Conservation (phyloP, 805 yeast genomes). For the Komagataella pastoris region DNA sequence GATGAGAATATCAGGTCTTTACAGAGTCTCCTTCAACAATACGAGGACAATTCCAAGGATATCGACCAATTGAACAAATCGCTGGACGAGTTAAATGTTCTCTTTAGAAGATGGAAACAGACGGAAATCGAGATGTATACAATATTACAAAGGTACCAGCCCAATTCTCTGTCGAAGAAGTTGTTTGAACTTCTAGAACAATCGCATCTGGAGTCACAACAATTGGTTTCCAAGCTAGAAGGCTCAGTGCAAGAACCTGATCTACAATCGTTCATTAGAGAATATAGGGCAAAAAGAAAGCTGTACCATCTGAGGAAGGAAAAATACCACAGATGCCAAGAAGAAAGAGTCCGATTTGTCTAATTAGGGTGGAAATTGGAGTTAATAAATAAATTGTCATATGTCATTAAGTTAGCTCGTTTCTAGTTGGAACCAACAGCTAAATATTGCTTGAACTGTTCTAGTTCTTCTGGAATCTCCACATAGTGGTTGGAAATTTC, state of each 20-base stretch:
- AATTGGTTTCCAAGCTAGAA: background rate
- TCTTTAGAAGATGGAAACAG: background rate
- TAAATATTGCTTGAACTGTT: constrained; percentile 11
- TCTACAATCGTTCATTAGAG: constrained; percentile 19
- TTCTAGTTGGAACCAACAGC: background rate
- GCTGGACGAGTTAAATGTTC: background rate
- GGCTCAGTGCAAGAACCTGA: background rate
- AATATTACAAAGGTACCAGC: constrained; percentile 1
- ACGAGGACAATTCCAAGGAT: background rate
- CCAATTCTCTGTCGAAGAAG: background rate
- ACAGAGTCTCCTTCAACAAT: background rate
- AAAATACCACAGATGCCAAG: constrained; percentile 31
- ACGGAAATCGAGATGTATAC: constrained; percentile 1
- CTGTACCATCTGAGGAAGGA: constrained; percentile 31
- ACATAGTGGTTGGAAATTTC: constrained; percentile 21
- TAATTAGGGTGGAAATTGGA: background rate
- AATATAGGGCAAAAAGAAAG: constrained; percentile 27
- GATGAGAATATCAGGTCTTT: background rate
- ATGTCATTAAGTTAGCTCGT: background rate
- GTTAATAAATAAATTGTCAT: background rate
- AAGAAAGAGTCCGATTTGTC: constrained; percentile 19
- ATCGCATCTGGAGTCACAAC: background rate
- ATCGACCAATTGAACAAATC: background rate
- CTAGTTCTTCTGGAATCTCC: constrained; percentile 16
- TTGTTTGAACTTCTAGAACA: background rate